Evolutionary conservation across 177 flowering plant genomes (phyloP), one percentile per base, ranked within the genome.

Genomic region (Tripterygium wilfordii): DNA sequence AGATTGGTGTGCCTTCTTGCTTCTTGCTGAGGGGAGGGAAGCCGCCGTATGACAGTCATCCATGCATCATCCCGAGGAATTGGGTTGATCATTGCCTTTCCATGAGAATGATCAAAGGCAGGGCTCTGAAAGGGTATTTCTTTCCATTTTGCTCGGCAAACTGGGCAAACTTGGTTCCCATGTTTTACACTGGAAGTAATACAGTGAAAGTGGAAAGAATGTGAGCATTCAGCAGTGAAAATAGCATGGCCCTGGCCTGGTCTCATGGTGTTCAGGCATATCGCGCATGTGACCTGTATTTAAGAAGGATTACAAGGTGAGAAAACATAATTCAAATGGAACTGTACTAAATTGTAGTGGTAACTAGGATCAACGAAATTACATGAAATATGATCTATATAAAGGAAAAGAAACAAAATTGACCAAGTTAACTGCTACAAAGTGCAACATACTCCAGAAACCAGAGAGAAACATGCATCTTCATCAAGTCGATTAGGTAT

Each of bases 111-210:
- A 39, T 67, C 78, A 8, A 74, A 49, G 32, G 42, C 36, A 16
- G 85, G 71, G 3, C 52, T 70, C 24, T 74, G 83, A 36, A 80
- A 72, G 5, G 97, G 97, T 3, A 90, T 56, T 66, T 86, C 95
- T 62, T 84, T 90, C 97, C 97, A 90, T 53, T 84, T 82, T 23
- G 87, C 81, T 62, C 97, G 62, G 70, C 97, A 90, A 46, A 86
- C 75, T 6, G 97, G 97, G 58, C 97, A 86, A 23, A 64, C 38
- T 64, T 75, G 84, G 63, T 76, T 86, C 20, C 97, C 97, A 56
- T 86, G 91, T 55, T 82, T 84, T 24, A 86, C 90, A 58, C 76
- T 90, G n/a, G 88, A 84, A 0, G 95, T 63, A 42, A 90, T 82
- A 63, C 97, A 90, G 23, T 86, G 80, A 61, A 86, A 90, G 58